A percentile compares a stretch with the other conserved stretches of the same genome.
phyloP scores from a whole-genome alignment of 805 yeast genomes.

The Wickerhamiella sorbophila region DNA sequence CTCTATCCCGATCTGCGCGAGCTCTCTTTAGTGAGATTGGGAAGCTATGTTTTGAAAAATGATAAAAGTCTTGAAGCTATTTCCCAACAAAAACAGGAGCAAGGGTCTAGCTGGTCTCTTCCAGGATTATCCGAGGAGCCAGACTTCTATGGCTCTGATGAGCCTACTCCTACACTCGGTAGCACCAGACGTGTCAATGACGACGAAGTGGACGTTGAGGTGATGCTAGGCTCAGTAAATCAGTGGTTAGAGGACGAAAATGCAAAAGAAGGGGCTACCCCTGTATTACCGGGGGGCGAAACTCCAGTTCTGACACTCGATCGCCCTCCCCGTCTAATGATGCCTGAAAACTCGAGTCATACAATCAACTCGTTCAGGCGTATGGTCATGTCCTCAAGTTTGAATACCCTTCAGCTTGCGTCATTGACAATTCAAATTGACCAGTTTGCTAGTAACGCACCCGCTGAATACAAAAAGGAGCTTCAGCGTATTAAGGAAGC shows the following conservation, averaged over 20 bases:
- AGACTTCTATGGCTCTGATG: slow-evolving; percentile 7
- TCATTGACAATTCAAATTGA: slow-evolving; percentile 22
- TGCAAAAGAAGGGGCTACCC: background rate
- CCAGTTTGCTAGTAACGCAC: slow-evolving; percentile 10
- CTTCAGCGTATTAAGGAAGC: slow-evolving; percentile 9
- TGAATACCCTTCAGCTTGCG: slow-evolving; percentile 23
- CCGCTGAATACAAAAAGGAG: slow-evolving; percentile 1
- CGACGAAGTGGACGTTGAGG: slow-evolving; percentile 7
- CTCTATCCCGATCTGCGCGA: slow-evolving; percentile 24
- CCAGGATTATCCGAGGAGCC: background rate
- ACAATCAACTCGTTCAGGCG: slow-evolving; percentile 10
- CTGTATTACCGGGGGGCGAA: background rate
- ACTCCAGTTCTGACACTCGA: slow-evolving; percentile 4
- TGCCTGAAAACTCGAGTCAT: slow-evolving; percentile 11
- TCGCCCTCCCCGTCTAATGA: slow-evolving; percentile 1
- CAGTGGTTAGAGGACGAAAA: background rate
- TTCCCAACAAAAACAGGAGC: background rate
- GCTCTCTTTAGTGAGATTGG: slow-evolving; percentile 22
- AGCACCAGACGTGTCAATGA: slow-evolving; percentile 4
- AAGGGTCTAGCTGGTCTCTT: background rate
- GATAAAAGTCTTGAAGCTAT: slow-evolving; percentile 8
- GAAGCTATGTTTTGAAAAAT: slow-evolving; percentile 16
- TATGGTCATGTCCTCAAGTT: slow-evolving; percentile 19
- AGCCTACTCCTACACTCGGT: slow-evolving; percentile 13
- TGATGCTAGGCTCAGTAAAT: slow-evolving; percentile 1